Evolutionary conservation across 2,329 filamentous ascomycete species (phyloP).

Genomic region (Biscogniauxia sp.): DNA sequence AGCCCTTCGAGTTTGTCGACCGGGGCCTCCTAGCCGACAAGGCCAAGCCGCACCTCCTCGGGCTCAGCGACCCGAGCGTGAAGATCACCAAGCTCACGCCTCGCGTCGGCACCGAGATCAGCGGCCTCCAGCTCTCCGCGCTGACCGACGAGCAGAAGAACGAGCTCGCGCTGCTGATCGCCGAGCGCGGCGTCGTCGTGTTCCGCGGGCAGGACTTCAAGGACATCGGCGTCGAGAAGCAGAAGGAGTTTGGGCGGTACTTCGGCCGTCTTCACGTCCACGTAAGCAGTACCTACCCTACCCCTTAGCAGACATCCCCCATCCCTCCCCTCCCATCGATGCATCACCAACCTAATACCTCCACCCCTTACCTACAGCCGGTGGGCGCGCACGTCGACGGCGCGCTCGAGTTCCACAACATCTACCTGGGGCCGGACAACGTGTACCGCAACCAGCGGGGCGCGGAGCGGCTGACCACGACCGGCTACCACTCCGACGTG

Average conservation of each 20-base stretch:
- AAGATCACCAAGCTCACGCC: conserved; percentile 27
- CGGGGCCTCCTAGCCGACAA: conserved; percentile 41
- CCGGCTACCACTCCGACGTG: conserved; percentile 41
- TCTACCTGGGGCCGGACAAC: conserved; percentile 46
- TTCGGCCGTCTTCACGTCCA: conserved; percentile 41
- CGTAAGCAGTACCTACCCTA: conserved; percentile 21
- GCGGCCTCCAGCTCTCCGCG: conserved; percentile 27
- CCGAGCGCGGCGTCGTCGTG: conserved; percentile 28
- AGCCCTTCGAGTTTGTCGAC: conserved; percentile 41
- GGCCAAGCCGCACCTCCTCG: conserved; percentile 40
- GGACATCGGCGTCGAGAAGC: conserved; percentile 36
- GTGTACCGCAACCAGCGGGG: conserved; percentile 37
- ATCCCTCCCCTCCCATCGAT: not conserved
- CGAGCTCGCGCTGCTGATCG: conserved; percentile 26
- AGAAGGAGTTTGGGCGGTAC: conserved; percentile 38
- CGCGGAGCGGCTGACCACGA: conserved; percentile 36
- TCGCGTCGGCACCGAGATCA: conserved; percentile 27
- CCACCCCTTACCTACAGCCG: too few species aligned
- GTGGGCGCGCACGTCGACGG: conserved; percentile 43
- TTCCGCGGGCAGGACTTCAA: conserved; percentile 33
- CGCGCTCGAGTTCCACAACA: conserved; percentile 44
- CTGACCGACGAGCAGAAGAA: conserved; percentile 27
- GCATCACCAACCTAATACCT: too few species aligned
- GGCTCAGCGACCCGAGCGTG: conserved; percentile 27
- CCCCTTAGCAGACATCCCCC: too few species aligned